phyloP scores from a whole-genome alignment of 2,329 filamentous ascomycete genomes.

The Fusarium sp. region DNA sequence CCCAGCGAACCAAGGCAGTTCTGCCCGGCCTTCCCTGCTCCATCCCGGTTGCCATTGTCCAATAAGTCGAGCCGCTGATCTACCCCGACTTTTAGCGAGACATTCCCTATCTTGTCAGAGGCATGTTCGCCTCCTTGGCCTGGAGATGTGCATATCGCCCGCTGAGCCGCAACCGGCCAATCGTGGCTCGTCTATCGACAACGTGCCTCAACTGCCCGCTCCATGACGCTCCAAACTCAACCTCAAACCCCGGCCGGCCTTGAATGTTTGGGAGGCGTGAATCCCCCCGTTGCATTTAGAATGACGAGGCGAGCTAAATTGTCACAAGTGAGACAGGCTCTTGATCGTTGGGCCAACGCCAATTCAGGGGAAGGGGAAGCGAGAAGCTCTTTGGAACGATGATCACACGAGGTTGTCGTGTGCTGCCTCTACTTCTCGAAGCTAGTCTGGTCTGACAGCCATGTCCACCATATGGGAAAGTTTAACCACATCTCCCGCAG shows the following conservation, averaged over 20 bases:
- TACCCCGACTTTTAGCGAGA: constrained; percentile 45
- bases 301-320: constrained; percentile 7
- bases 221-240: constrained; percentile 31
- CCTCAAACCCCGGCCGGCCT: constrained; percentile 14
- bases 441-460: constrained; percentile 7
- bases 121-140: constrained; percentile 24
- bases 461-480: neutral
- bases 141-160: constrained; percentile 32
- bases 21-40: constrained; percentile 6
- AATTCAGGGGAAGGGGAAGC: constrained; percentile 32
- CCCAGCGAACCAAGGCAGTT: constrained; percentile 20
- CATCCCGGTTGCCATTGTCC: constrained; percentile 32
- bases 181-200: constrained; percentile 34
- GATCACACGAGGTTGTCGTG: constrained; percentile 31
- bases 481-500: constrained; percentile 12
- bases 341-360: constrained; percentile 14
- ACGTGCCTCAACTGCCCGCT: constrained; percentile 40
- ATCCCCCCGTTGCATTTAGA: constrained; percentile 8
- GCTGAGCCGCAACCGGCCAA: constrained; percentile 33
- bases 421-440: constrained; percentile 17
- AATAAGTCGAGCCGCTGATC: constrained; percentile 21
- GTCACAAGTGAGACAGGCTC: constrained; percentile 28
- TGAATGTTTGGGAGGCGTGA: neutral
- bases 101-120: constrained; percentile 31
- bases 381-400: constrained; percentile 19